These are phyloP conservation scores for Alternaria infectoria DNA, from an alignment of 2,329 filamentous ascomycete species.

Conservation along the genomic window DNA sequence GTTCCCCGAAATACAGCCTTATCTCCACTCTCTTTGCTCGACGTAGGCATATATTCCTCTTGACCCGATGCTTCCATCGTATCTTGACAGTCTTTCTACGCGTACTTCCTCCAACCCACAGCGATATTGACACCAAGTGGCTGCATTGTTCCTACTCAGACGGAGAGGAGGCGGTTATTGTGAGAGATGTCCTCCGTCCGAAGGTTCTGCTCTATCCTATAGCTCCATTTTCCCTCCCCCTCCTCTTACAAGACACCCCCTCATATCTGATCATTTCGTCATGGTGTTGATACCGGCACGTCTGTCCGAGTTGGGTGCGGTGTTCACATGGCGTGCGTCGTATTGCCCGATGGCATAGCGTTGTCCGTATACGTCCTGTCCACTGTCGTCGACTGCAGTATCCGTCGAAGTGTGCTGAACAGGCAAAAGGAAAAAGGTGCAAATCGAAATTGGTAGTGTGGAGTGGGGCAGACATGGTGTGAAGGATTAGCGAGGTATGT, in stretches of 20 bases:
- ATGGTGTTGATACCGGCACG: not conserved
- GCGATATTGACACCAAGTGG: not conserved
- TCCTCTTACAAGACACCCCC: not conserved
- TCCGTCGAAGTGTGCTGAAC: not conserved
- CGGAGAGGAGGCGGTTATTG: no score
- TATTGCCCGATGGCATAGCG: not conserved
- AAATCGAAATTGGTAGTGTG: slow-evolving; percentile 6
- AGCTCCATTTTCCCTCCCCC: not conserved
- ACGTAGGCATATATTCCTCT: not conserved
- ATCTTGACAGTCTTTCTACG: not conserved
- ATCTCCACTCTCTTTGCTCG: not conserved
- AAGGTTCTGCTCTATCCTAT: not conserved
- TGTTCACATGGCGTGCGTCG: not conserved
- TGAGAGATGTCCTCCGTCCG: no score
- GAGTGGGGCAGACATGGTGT: slow-evolving; percentile 10
- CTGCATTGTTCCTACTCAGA: not conserved
- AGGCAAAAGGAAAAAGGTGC: not conserved
- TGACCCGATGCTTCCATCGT: not conserved
- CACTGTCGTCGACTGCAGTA: not conserved
- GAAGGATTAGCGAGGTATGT: slow-evolving; percentile 8
- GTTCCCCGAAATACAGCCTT: not conserved
- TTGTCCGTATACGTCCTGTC: not conserved
- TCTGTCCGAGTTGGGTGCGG: not conserved
- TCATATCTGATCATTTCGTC: not conserved
- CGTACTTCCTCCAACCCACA: not conserved